Base-by-base conservation (phyloP, 768 basidiomycete genomes). In the Jaapia argillacea region DNA sequence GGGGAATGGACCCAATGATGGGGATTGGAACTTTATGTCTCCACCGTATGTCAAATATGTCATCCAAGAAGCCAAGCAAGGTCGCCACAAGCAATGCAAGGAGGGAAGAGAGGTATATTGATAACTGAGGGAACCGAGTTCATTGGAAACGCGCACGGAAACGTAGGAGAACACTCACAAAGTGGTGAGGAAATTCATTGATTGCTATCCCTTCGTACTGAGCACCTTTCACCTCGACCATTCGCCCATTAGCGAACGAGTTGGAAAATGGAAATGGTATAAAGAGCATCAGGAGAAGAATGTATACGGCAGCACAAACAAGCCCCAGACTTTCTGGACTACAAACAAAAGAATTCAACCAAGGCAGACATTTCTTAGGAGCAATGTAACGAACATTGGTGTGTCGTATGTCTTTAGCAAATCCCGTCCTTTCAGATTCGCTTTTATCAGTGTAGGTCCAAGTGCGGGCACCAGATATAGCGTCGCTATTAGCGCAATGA, bases 31-130 rank as follows among this genome's bases (percentile, higher is more conserved):
- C 66, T 60, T 99, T 99, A 64, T 98, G 91, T 45, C 96, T 67
- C 96, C 96, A 99, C 14, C 96, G 81, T 51, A 99, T 97, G 59
- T 99, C 96, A 52, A 98, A 99, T 3, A 98, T 75, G 61, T 99
- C 96, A 55, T 99, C 96, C 36, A 97, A 69, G 58, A 99, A 94
- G 24, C 96, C 96, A 5, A 99, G 77, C 47, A 98, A 71, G 0
- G 92, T 93, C 0, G 96, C 93, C 35, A 89, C 88, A 25, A 98
- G 66, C 27, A 99, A 70, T 0, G 88, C 92, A n/a, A 99, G 72
- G 5, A 99, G 57, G 6, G 90, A 89, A 0, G 96, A 93, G 36
- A 99, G 71, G 63, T 96, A 99, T 4, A 93, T 79, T 1, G 94
- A 79, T 46, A 98, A 71, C 87, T 97, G 48, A 16, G 28, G 28